These are phyloP conservation scores for Malus hybrid DNA, from an alignment of 331 rosid genomes.

Conservation along the genomic window DNA sequence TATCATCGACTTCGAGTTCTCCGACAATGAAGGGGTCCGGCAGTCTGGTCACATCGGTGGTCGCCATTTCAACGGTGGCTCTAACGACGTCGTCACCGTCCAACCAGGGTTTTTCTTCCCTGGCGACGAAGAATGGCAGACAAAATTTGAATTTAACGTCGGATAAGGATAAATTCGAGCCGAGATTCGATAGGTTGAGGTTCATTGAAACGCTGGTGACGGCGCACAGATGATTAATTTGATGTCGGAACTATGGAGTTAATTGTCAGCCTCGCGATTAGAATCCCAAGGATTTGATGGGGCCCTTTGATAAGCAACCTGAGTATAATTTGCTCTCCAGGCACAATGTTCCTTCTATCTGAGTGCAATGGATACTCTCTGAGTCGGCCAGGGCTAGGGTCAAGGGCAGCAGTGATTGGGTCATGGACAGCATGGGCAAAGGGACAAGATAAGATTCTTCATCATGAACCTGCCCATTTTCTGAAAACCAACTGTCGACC, in stretches of 20 bases:
- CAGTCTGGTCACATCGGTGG: conserved; percentile 37
- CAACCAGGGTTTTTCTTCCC: conserved; percentile 10
- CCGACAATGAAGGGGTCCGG: conserved; percentile 34
- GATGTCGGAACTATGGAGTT: background rate
- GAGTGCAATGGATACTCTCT: too few relatives aligned
- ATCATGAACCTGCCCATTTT: too few relatives aligned
- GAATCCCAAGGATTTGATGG: background rate
- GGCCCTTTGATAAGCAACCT: too few relatives aligned
- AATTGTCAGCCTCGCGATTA: background rate
- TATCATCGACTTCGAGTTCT: background rate
- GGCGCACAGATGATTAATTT: conserved; percentile 32
- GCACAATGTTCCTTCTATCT: too few relatives aligned
- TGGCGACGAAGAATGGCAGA: background rate
- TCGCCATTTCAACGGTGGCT: conserved; percentile 48
- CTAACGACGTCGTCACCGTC: conserved; percentile 23
- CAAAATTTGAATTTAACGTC: conserved; percentile 3
- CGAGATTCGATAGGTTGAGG: conserved; percentile 48
- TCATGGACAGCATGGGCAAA: too few relatives aligned
- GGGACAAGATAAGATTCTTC: too few relatives aligned
- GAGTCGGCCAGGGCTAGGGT: too few relatives aligned
- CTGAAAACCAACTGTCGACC: too few relatives aligned
- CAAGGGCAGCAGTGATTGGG: too few relatives aligned
- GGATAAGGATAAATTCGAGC: conserved; percentile 42
- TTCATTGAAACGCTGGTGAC: conserved; percentile 55
- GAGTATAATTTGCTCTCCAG: too few relatives aligned